Percentiles rank a stretch among this genome's conserved stretches.
These are phyloP conservation scores for Colletotrichum tofieldiae DNA, from an alignment of 2,329 filamentous ascomycete species.

Conservation along the genomic window DNA sequence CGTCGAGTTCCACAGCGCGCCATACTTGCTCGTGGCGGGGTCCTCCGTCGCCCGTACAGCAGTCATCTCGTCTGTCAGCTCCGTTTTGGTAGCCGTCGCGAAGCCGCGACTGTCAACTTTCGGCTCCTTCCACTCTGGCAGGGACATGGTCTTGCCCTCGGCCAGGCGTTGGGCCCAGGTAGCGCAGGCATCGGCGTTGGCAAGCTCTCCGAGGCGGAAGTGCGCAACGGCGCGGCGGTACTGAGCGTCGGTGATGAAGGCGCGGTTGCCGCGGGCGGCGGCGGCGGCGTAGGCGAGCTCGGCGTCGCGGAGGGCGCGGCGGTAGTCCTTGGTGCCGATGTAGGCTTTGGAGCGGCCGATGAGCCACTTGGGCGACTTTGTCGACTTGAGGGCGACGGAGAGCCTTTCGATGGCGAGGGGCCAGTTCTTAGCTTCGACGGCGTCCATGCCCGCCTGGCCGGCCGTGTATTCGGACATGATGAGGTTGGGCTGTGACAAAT, in stretches of 20 bases:
- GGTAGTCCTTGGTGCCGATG: conserved; percentile 73
- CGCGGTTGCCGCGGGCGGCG: conserved; percentile 78
- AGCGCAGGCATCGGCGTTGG: conserved; percentile 82
- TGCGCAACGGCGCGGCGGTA: conserved; percentile 84
- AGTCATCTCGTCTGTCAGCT: conserved; percentile 51
- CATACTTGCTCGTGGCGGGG: conserved; percentile 44
- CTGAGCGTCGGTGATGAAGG: conserved; percentile 85
- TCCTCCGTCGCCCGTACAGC: conserved; percentile 46
- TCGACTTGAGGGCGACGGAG: conserved; percentile 76
- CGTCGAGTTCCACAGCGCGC: conserved; percentile 57
- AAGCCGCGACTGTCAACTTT: conserved; percentile 62
- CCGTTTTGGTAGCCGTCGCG: conserved; percentile 59
- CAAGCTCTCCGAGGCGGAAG: conserved; percentile 78
- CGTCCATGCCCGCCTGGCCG: conserved; percentile 75
- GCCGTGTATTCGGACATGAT: conserved; percentile 67
- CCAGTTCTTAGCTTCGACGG: conserved; percentile 76
- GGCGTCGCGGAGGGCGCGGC: conserved; percentile 79
- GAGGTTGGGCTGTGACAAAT: not conserved
- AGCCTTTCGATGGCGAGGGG: conserved; percentile 78
- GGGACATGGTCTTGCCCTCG: conserved; percentile 56
- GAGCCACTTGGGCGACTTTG: conserved; percentile 82
- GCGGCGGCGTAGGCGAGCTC: conserved; percentile 76
- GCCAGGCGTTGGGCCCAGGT: conserved; percentile 66
- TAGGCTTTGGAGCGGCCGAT: conserved; percentile 87
- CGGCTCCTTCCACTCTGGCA: conserved; percentile 51